Conservation (phyloP, 225 moss, liverwort and hornwort species). For the Anthoceros angustus region DNA sequence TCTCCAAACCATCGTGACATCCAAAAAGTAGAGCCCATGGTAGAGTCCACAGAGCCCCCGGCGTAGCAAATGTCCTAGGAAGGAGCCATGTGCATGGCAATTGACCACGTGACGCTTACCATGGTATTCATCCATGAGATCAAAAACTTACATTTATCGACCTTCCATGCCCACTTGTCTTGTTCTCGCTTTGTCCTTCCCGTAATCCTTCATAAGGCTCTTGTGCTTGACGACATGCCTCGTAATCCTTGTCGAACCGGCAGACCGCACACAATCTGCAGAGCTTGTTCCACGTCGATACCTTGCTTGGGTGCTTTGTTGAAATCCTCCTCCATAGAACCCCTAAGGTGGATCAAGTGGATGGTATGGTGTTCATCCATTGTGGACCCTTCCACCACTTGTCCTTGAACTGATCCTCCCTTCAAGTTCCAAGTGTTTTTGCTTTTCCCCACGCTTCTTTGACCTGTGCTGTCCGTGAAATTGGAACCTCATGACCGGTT, state of each 20-base stretch:
- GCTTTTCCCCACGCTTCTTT: neutral
- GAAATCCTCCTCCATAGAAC: too few species aligned
- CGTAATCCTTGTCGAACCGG: neutral
- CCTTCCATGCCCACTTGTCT: neutral
- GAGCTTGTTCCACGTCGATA: slow-evolving; percentile 1
- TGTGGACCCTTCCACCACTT: slow-evolving; percentile 1
- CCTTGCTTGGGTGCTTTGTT: too few species aligned
- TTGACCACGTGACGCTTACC: too few species aligned
- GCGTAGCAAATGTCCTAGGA: neutral
- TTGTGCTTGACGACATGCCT: neutral
- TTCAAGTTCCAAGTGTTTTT: neutral
- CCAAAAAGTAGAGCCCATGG: neutral
- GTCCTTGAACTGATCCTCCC: neutral
- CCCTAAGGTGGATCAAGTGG: too few species aligned
- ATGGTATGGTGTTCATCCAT: too few species aligned
- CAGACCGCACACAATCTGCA: neutral
- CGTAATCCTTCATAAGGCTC: neutral
- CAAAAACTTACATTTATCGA: neutral
- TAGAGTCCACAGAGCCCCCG: slow-evolving; percentile 1
- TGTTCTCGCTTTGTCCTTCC: neutral
- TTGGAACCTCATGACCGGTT: neutral
- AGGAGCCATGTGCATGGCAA: too few species aligned
- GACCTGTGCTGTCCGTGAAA: neutral
- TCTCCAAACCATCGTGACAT: neutral
- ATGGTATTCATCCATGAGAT: too few species aligned